Evolutionary conservation across 2,329 filamentous ascomycete genomes (phyloP).

Genomic region (Monilinia polystroma): DNA sequence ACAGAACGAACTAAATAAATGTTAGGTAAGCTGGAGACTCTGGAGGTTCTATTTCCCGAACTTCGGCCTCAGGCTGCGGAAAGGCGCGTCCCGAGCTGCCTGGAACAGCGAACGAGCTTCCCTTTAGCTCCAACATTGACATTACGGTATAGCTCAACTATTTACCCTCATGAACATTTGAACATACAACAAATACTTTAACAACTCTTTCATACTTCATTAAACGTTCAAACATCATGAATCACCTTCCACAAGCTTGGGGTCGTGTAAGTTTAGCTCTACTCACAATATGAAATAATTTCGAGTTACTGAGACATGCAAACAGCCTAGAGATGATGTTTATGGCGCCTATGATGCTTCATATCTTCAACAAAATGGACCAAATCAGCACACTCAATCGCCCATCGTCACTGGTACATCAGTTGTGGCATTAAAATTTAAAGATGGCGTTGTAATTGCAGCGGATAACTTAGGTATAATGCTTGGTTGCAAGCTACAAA

Average conservation of each 20-base stretch:
- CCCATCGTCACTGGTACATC: conserved; percentile 97
- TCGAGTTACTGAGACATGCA: conserved; percentile 43
- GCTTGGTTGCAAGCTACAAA: conserved; percentile 10
- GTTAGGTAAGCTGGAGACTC: neutral
- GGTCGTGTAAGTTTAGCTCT: conserved; percentile 58
- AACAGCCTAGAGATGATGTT: conserved; percentile 90
- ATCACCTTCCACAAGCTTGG: conserved; percentile 72
- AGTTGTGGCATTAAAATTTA: conserved; percentile 92
- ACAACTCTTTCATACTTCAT: neutral
- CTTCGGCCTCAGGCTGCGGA: conserved; percentile 18
- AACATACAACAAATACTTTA: conserved; percentile 13
- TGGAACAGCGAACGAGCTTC: conserved; percentile 21
- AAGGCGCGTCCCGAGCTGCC: conserved; percentile 24
- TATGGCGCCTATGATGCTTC: conserved; percentile 91
- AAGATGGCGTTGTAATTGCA: conserved; percentile 92
- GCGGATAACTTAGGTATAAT: conserved; percentile 86
- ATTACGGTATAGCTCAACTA: neutral
- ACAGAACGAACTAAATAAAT: no score
- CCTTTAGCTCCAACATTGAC: conserved; percentile 23
- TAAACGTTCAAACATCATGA: conserved; percentile 49
- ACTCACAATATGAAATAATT: conserved; percentile 15
- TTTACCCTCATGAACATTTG: conserved; percentile 22
- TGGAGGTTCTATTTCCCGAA: conserved; percentile 6
- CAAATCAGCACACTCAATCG: conserved; percentile 84
- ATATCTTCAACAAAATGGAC: conserved; percentile 70